phyloP scores from a whole-genome alignment of 2,329 filamentous ascomycete species.

The Elsinoe batatas region DNA sequence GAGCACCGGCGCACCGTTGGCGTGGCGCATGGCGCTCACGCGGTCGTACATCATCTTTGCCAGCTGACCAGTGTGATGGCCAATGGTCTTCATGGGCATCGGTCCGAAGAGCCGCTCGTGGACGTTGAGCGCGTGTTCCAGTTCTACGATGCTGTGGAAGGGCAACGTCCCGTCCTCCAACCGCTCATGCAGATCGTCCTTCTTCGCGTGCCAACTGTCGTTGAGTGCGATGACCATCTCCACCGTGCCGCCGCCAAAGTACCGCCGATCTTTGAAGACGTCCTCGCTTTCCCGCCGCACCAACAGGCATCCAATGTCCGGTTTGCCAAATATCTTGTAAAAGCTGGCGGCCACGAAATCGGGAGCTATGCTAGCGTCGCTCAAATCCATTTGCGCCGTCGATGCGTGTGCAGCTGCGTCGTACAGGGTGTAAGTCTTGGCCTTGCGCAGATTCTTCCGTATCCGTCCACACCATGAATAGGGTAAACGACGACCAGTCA shows the following conservation, averaged over 20 bases:
- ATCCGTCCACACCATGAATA: conserved; percentile 53
- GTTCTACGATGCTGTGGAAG: conserved; percentile 78
- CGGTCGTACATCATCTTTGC: conserved; percentile 48
- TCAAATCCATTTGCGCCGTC: conserved; percentile 65
- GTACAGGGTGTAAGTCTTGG: conserved; percentile 56
- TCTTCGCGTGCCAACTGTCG: conserved; percentile 74
- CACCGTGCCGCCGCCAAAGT: conserved; percentile 92
- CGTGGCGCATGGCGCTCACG: conserved; percentile 54
- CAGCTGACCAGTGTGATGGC: conserved; percentile 60
- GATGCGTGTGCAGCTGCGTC: conserved; percentile 77
- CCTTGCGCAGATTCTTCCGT: conserved; percentile 26
- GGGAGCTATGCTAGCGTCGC: conserved; percentile 50
- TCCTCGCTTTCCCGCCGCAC: conserved; percentile 61
- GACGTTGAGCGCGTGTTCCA: conserved; percentile 62
- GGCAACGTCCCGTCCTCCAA: conserved; percentile 88
- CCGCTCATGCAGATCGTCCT: conserved; percentile 63
- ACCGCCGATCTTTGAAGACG: conserved; percentile 55
- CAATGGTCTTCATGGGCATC: conserved; percentile 51
- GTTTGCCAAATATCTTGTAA: conserved; percentile 98
- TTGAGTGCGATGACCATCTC: conserved; percentile 74
- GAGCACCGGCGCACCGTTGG: conserved; percentile 57
- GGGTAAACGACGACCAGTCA: conserved; percentile 72
- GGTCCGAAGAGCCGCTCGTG: conserved; percentile 62
- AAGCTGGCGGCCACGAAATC: conserved; percentile 85
- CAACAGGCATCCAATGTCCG: conserved; percentile 76